phyloP scores from a whole-genome alignment of 495 filamentous ascomycete species.

The Xylaria intraflava region DNA sequence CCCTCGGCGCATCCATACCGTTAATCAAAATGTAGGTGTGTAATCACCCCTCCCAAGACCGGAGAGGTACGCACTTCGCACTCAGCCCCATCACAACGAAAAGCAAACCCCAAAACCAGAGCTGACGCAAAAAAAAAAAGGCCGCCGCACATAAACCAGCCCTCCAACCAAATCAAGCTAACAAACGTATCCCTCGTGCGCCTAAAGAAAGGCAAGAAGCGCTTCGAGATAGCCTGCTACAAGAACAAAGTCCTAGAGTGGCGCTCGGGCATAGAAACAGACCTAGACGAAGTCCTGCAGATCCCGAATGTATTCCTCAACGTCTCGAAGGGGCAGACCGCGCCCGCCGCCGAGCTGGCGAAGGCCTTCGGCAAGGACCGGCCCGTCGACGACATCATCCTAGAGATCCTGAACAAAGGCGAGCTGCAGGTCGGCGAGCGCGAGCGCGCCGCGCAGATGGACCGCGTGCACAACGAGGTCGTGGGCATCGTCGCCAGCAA shows the following conservation, averaged over 20 bases:
- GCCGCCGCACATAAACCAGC: slow-evolving; percentile 60
- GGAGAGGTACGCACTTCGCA: no score
- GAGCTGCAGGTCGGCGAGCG: slow-evolving; percentile 96
- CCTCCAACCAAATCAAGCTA: slow-evolving; percentile 90
- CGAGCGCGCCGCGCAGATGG: slow-evolving; percentile 81
- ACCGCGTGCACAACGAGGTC: slow-evolving; percentile 84
- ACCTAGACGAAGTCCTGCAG: slow-evolving; percentile 96
- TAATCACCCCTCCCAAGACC: no score
- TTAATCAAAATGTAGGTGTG: no score
- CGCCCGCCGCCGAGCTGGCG: slow-evolving; percentile 71
- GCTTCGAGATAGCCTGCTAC: slow-evolving; percentile 98
- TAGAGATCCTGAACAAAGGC: slow-evolving; percentile 90
- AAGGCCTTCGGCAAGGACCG: slow-evolving; percentile 79
- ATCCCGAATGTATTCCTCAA: slow-evolving; percentile 91
- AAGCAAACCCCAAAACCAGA: no score
- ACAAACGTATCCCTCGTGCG: slow-evolving; percentile 95
- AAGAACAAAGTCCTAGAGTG: slow-evolving; percentile 98
- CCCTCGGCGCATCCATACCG: no score
- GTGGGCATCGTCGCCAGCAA: slow-evolving; percentile 83
- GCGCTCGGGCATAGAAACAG: slow-evolving; percentile 83
- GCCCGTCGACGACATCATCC: slow-evolving; percentile 71
- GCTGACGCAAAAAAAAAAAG: no score
- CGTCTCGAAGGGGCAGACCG: slow-evolving; percentile 89
- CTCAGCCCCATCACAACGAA: no score
- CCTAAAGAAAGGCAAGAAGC: slow-evolving; percentile 94